Percentiles rank a stretch among this genome's conserved stretches.
phyloP scores from a whole-genome alignment of 2,329 filamentous ascomycete species.

The Hypoxylon sp. region DNA sequence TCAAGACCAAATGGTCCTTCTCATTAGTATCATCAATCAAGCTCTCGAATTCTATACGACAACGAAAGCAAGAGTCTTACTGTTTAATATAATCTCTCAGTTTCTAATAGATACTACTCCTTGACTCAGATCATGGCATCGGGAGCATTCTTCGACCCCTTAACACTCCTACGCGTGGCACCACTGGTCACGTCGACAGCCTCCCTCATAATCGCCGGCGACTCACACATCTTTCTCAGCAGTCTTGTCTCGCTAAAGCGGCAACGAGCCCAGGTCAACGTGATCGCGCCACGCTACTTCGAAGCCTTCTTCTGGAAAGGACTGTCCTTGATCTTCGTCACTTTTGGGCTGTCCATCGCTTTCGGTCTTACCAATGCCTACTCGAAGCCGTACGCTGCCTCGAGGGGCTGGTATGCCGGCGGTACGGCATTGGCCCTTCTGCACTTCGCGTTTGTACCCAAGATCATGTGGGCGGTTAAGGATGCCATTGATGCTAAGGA shows the following conservation, averaged over 20 bases:
- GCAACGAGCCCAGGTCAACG: conserved; percentile 53
- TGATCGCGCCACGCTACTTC: conserved; percentile 62
- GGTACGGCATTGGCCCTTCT: conserved; percentile 51
- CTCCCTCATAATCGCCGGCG: conserved; percentile 61
- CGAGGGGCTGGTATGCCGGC: conserved; percentile 52
- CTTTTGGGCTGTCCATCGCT: conserved; percentile 50
- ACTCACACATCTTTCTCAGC: conserved; percentile 61
- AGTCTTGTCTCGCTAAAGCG: conserved; percentile 53
- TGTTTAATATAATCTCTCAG: background rate
- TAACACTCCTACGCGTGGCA: conserved; percentile 59
- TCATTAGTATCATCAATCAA: background rate
- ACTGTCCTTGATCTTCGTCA: conserved; percentile 50
- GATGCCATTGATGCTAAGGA: conserved; percentile 48
- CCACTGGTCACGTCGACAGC: conserved; percentile 64
- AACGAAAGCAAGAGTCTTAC: background rate
- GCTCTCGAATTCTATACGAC: background rate
- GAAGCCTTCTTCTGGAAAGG: conserved; percentile 56
- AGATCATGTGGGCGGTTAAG: conserved; percentile 51
- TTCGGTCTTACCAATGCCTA: conserved; percentile 51
- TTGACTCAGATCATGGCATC: conserved; percentile 56
- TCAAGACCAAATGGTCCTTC: background rate
- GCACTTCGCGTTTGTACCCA: conserved; percentile 55
- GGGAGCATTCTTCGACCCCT: conserved; percentile 56
- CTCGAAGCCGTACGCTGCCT: conserved; percentile 37
- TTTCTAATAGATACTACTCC: background rate